phyloP scores from a whole-genome alignment of 495 filamentous ascomycete genomes.

The Parathielavia hyrcaniae region DNA sequence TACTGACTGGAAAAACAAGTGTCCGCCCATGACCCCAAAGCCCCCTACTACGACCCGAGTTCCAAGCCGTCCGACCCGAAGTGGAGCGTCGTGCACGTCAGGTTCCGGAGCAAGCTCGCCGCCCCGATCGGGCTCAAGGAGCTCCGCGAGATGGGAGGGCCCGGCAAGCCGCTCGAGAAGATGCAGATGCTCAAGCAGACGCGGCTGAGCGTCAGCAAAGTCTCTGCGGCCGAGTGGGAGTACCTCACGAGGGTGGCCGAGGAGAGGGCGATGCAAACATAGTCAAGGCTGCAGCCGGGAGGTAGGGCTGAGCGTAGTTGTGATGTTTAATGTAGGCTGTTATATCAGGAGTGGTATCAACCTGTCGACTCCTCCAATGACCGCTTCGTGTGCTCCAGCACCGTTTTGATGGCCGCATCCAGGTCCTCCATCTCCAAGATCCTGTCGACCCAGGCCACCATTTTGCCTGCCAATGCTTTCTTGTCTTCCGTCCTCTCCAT shows the following conservation, averaged over 20 bases:
- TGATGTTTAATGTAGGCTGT: too few species aligned
- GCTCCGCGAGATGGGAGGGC: constrained; percentile 55
- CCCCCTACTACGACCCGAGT: constrained; percentile 79
- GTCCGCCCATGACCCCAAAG: constrained; percentile 67
- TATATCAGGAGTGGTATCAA: too few species aligned
- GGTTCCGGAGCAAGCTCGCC: constrained; percentile 74
- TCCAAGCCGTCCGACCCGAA: constrained; percentile 67
- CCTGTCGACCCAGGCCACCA: constrained; percentile 53
- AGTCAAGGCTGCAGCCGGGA: background rate
- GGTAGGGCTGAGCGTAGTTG: background rate
- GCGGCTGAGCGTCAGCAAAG: constrained; percentile 76
- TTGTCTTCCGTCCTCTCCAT: constrained; percentile 40
- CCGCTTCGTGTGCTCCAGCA: constrained; percentile 51
- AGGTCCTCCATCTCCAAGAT: constrained; percentile 52
- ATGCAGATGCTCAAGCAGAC: constrained; percentile 78
- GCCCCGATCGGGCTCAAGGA: constrained; percentile 65
- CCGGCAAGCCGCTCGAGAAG: constrained; percentile 60
- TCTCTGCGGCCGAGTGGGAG: constrained; percentile 68
- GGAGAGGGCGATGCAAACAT: constrained; percentile 25
- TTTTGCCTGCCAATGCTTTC: constrained; percentile 47
- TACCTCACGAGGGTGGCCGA: constrained; percentile 59
- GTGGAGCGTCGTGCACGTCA: constrained; percentile 85
- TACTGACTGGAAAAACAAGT: constrained; percentile 42
- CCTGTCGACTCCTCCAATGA: constrained; percentile 24
- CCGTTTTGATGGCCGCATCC: constrained; percentile 61